Evolutionary conservation across 257 asterid species (phyloP).

Genomic region (Sherardia arvensis): DNA sequence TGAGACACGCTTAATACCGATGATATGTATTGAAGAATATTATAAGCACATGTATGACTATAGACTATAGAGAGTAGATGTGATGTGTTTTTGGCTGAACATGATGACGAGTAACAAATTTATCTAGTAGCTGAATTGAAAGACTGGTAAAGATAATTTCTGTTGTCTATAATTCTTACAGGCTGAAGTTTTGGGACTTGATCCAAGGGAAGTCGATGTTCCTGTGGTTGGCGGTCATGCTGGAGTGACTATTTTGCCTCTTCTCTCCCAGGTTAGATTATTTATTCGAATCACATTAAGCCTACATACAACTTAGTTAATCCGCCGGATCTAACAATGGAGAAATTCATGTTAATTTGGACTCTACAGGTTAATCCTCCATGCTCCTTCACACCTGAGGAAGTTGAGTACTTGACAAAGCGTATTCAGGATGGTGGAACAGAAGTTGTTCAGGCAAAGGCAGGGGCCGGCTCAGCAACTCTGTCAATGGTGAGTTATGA

Average conservation of each 20-base stretch:
- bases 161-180: slow-evolving; percentile 12
- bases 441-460: slow-evolving; percentile 94
- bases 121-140: too few species aligned
- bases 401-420: slow-evolving; percentile 64
- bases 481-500: slow-evolving; percentile 58
- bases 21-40: neutral
- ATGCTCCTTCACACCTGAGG: slow-evolving; percentile 71
- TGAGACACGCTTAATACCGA: too few species aligned
- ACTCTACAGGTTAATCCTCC: slow-evolving; percentile 71
- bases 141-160: neutral
- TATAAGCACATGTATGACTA: neutral
- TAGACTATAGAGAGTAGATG: neutral
- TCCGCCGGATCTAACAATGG: neutral
- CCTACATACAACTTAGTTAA: neutral
- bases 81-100: too few species aligned
- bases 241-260: slow-evolving; percentile 87
- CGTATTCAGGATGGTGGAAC: slow-evolving; percentile 96
- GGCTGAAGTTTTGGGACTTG: slow-evolving; percentile 95
- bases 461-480: slow-evolving; percentile 91
- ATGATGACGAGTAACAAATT: too few species aligned
- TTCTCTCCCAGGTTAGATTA: slow-evolving; percentile 64
- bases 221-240: slow-evolving; percentile 98
- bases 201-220: slow-evolving; percentile 75
- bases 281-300: neutral
- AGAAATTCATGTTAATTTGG: neutral